A percentile compares a stretch with the other conserved stretches of the same genome.
Conservation (phyloP, 768 basidiomycete species). For the Daedaleopsis sinensis region DNA sequence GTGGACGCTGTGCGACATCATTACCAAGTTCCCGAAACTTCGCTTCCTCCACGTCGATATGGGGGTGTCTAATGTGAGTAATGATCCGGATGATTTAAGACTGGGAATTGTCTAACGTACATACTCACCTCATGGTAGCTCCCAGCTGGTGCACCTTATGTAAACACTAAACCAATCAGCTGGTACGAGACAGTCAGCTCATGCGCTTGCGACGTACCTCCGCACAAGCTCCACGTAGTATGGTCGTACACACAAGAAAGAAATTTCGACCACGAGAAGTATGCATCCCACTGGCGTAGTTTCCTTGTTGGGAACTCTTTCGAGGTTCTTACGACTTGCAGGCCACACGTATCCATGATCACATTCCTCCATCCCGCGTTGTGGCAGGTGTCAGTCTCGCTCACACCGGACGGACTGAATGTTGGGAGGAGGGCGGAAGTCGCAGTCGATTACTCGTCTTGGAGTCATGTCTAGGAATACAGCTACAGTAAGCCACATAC, state of each 20-base stretch:
- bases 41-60: background rate
- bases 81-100: background rate
- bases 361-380: background rate
- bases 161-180: background rate
- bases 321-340: background rate
- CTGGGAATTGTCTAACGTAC: background rate
- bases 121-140: background rate
- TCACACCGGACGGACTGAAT: background rate
- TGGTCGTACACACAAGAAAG: background rate
- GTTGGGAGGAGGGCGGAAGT: background rate
- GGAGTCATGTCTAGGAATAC: background rate
- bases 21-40: background rate
- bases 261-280: background rate
- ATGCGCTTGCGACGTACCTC: background rate
- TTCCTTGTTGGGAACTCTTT: background rate
- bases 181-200: background rate
- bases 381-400: background rate
- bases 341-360: background rate
- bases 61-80: background rate
- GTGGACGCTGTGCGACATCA: background rate
- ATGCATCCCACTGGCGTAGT: background rate
- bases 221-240: background rate
- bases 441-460: background rate
- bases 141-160: background rate
- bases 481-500: too few species aligned